Conservation (phyloP, 2,329 filamentous ascomycete genomes). For the Colletotrichum gloeosporioides region DNA sequence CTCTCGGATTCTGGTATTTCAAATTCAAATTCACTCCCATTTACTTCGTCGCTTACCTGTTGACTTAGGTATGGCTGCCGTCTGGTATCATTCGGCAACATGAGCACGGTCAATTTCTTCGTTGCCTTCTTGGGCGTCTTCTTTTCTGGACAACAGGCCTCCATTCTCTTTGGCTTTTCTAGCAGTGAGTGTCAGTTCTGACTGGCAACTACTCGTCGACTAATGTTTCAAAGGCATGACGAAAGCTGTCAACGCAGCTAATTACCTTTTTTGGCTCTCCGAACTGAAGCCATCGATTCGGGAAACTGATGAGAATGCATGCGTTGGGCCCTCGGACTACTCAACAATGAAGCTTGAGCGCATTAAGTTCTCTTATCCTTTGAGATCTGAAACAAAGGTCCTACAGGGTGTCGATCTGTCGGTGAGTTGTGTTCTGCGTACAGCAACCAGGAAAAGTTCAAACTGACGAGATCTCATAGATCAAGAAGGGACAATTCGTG, state of each 20-base stretch:
- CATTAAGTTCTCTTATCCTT: background rate
- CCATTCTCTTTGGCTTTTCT: constrained; percentile 50
- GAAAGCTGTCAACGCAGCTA: background rate
- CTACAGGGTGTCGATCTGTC: background rate
- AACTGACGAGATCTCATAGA: background rate
- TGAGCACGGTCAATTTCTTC: constrained; percentile 46
- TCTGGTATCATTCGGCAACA: constrained; percentile 40
- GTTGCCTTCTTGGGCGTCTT: constrained; percentile 58
- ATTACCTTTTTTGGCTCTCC: background rate
- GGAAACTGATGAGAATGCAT: background rate
- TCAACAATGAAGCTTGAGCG: background rate
- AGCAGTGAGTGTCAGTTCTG: constrained; percentile 37
- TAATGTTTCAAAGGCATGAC: background rate
- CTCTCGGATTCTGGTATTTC: constrained; percentile 43
- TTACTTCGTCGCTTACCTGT: background rate
- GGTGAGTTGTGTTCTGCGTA: background rate
- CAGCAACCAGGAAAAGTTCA: background rate
- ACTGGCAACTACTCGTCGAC: background rate
- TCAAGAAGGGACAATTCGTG: constrained; percentile 45
- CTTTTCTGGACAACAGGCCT: constrained; percentile 46
- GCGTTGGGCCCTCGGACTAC: background rate
- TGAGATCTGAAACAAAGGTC: background rate
- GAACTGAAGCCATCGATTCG: background rate
- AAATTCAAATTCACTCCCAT: background rate
- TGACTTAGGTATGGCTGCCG: constrained; percentile 37